These are phyloP conservation scores for Wickerhamomyces strasburgensis DNA, from an alignment of 805 yeast genomes.

Conservation along the genomic window DNA sequence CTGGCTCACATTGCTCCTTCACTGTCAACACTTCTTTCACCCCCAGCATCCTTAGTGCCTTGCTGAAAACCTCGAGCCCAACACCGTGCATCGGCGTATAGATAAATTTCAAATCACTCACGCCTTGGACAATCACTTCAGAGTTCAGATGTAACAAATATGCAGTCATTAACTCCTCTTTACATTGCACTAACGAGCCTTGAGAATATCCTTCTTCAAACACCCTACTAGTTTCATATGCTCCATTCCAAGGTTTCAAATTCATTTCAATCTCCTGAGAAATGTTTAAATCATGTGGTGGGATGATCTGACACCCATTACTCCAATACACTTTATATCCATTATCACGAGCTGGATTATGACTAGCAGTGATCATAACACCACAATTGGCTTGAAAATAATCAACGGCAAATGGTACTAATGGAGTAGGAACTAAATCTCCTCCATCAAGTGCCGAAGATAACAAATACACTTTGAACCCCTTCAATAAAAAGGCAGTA, in stretches of 20 bases:
- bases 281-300: conserved; percentile 80
- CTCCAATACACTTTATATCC: conserved; percentile 93
- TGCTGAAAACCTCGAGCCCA: conserved; percentile 58
- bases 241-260: conserved; percentile 52
- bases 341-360: conserved; percentile 79
- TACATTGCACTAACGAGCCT: conserved; percentile 33
- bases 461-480: conserved; percentile 65
- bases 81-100: conserved; percentile 98
- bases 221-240: conserved; percentile 42
- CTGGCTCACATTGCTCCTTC: conserved; percentile 63
- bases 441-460: conserved; percentile 31
- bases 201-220: conserved; percentile 26
- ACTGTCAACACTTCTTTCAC: conserved; percentile 38
- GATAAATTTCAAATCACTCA: conserved; percentile 44
- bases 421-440: conserved; percentile 69
- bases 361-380: conserved; percentile 90
- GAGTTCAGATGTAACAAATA: conserved; percentile 35
- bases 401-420: conserved; percentile 86
- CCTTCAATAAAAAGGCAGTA: conserved; percentile 60
- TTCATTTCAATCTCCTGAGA: conserved; percentile 59
- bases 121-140: conserved; percentile 29
- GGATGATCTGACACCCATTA: conserved; percentile 94
- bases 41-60: conserved; percentile 35
- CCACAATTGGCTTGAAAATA: conserved; percentile 64
- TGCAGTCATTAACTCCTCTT: conserved; percentile 34